Conservation (phyloP, 495 filamentous ascomycete species). For the Hypoxylon fragiforme region DNA sequence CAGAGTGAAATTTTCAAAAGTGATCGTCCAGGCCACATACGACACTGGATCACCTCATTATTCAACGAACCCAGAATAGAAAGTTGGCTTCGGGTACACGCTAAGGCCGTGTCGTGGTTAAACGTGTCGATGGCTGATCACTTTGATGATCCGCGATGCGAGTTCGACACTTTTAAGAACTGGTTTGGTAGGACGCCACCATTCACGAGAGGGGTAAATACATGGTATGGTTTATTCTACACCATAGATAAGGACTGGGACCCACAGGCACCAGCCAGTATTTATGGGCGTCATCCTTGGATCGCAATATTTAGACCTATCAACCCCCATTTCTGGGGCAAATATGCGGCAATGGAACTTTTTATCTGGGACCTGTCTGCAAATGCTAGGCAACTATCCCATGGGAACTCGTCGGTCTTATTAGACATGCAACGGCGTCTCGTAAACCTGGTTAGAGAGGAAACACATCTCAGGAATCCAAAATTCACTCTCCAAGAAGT, state of each 20-base stretch:
- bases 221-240: conserved; percentile 50
- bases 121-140: conserved; percentile 40
- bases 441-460: conserved; percentile 36
- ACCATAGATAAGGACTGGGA: conserved; percentile 47
- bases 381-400: conserved; percentile 7
- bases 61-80: not conserved
- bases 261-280: conserved; percentile 14
- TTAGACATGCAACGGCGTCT: conserved; percentile 46
- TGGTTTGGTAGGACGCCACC: conserved; percentile 38
- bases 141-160: conserved; percentile 34
- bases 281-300: conserved; percentile 45
- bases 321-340: conserved; percentile 28
- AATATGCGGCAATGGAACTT: conserved; percentile 37
- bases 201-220: conserved; percentile 33
- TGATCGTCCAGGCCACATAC: conserved; percentile 9
- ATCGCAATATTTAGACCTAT: conserved; percentile 44
- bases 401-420: conserved; percentile 22
- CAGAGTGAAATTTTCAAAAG: conserved; percentile 15
- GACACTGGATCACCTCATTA: conserved; percentile 6
- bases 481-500: conserved; percentile 38
- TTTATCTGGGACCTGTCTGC: conserved; percentile 52
- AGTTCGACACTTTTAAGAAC: conserved; percentile 38
- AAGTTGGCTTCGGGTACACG: conserved; percentile 29
- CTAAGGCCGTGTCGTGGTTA: conserved; percentile 45
- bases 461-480: conserved; percentile 27